These are phyloP conservation scores for Claviceps sp. DNA, from an alignment of 2,329 filamentous ascomycete species.

Conservation along the genomic window DNA sequence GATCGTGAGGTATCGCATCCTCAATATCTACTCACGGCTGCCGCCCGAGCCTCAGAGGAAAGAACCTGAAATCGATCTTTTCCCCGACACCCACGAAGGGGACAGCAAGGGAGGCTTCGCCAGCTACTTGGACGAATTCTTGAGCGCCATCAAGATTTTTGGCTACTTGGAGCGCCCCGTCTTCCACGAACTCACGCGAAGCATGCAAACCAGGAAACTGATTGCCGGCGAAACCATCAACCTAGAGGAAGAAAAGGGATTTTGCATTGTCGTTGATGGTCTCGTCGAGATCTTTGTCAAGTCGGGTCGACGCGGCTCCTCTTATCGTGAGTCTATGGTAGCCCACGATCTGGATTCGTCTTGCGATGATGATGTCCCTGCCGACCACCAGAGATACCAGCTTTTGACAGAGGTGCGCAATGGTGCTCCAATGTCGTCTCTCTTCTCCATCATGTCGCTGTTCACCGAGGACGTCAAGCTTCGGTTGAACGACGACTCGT, in stretches of 20 bases:
- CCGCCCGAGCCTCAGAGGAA: constrained; percentile 92
- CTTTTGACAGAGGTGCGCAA: constrained; percentile 95
- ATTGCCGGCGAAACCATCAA: constrained; percentile 93
- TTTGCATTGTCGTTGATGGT: constrained; percentile 93
- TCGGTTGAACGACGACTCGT: constrained; percentile 51
- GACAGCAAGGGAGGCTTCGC: constrained; percentile 80
- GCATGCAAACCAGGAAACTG: constrained; percentile 94
- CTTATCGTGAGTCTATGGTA: constrained; percentile 15
- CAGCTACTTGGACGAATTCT: constrained; percentile 96
- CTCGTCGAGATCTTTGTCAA: constrained; percentile 97
- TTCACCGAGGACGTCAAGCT: constrained; percentile 93
- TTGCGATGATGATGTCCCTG: constrained; percentile 54
- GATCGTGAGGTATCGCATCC: constrained; percentile 87
- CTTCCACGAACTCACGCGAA: constrained; percentile 92
- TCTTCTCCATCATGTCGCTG: constrained; percentile 92
- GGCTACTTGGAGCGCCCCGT: constrained; percentile 92
- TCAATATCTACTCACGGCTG: constrained; percentile 92
- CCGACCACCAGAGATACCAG: constrained; percentile 75
- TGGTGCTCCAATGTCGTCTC: constrained; percentile 92
- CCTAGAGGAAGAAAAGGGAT: constrained; percentile 93
- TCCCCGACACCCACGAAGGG: constrained; percentile 82
- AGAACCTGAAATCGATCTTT: constrained; percentile 88
- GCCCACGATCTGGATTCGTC: constrained; percentile 26
- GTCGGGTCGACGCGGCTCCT: constrained; percentile 39
- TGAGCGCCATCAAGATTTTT: constrained; percentile 98